A percentile compares a stretch with the other conserved stretches of the same genome.
Conservation (phyloP, 495 filamentous ascomycete species). For the Cudoniella acicularis region DNA sequence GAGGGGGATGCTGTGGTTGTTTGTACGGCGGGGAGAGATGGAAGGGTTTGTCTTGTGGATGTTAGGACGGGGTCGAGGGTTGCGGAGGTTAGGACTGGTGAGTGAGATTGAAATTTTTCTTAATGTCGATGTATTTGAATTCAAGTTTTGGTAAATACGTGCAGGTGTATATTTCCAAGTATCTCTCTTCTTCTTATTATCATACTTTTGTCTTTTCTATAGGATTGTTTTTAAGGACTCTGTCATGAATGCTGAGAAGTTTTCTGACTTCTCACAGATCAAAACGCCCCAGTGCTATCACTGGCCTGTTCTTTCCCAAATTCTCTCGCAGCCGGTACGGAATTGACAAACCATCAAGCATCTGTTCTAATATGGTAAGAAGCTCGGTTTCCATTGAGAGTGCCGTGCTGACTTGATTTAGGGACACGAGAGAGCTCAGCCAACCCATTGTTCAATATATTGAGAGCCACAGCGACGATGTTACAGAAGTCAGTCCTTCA, state of each 20-base stretch:
- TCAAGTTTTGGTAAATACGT: background rate
- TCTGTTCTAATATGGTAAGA: constrained; percentile 69
- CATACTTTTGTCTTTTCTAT: too few relatives aligned
- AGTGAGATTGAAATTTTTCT: constrained; percentile 29
- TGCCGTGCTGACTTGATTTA: constrained; percentile 3
- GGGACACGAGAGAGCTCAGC: constrained; percentile 26
- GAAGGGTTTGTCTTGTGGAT: constrained; percentile 56
- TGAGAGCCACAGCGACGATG: constrained; percentile 89
- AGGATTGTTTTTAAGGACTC: too few relatives aligned
- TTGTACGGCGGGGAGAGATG: constrained; percentile 60
- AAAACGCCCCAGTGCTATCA: constrained; percentile 56
- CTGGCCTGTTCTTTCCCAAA: constrained; percentile 58
- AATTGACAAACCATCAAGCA: constrained; percentile 69
- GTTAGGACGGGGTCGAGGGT: constrained; percentile 31
- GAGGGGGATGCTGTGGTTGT: constrained; percentile 35
- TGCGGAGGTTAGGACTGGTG: constrained; percentile 24
- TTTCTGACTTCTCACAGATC: too few relatives aligned
- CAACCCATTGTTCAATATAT: constrained; percentile 54
- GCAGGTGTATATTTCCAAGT: too few relatives aligned
- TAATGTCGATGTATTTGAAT: constrained; percentile 41
- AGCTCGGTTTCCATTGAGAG: background rate
- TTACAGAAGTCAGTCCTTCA: constrained; percentile 74
- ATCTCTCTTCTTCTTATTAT: too few relatives aligned
- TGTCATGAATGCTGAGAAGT: too few relatives aligned
- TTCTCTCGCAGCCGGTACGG: constrained; percentile 71